These are phyloP conservation scores for Citrullus mucosospermus DNA, from an alignment of 306 rosid genomes.

Conservation along the genomic window DNA sequence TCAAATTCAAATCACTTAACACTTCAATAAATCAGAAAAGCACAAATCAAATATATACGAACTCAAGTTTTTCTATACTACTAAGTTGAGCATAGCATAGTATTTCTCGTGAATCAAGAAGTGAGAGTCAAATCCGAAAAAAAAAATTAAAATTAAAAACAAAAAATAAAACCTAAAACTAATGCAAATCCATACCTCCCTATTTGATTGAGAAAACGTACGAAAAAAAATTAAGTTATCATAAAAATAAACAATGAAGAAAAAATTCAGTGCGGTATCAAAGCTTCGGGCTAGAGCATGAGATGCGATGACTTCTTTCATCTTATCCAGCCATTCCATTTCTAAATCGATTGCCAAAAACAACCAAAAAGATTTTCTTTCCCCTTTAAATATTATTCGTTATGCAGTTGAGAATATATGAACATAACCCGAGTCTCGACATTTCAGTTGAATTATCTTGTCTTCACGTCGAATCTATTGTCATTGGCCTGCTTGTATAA, in stretches of 20 bases:
- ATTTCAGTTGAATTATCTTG: neutral
- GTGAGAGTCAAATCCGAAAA: too few relatives aligned
- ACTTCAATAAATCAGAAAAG: too few relatives aligned
- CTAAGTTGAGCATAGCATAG: too few relatives aligned
- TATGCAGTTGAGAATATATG: neutral
- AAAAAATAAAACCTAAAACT: neutral
- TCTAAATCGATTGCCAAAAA: neutral
- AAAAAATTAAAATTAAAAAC: too few relatives aligned
- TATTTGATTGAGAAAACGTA: neutral
- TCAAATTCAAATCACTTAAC: too few relatives aligned
- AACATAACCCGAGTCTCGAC: neutral
- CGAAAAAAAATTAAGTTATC: neutral
- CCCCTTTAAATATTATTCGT: neutral
- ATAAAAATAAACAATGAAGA: neutral
- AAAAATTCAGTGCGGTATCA: neutral
- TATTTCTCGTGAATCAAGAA: too few relatives aligned
- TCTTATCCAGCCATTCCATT: neutral
- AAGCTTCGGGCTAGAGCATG: neutral
- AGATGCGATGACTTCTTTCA: neutral
- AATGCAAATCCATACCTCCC: neutral
- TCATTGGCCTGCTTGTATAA: neutral
- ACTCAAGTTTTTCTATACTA: too few relatives aligned
- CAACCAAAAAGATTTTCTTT: neutral
- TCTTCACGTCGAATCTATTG: neutral
- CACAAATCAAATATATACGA: too few relatives aligned